A percentile compares a stretch with the other conserved stretches of the same genome.
Conservation (phyloP, 768 basidiomycete species). For the Pholiota molesta region DNA sequence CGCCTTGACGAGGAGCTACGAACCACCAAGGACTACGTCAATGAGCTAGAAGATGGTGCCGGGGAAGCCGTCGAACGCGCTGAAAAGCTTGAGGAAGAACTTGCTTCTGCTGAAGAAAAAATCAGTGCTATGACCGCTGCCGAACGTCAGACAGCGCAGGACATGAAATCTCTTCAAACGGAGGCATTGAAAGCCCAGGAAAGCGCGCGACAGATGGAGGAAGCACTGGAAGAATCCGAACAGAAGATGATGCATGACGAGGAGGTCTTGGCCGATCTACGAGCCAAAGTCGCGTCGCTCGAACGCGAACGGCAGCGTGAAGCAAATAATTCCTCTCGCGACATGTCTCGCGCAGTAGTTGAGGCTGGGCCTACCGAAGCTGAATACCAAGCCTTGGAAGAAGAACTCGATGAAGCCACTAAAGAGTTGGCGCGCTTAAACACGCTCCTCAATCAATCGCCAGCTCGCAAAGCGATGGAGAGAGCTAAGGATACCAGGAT, state of each 20-base stretch:
- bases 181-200: slow-evolving; percentile 57
- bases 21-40: slow-evolving; percentile 50
- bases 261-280: slow-evolving; percentile 52
- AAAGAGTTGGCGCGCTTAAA: slow-evolving; percentile 73
- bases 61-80: slow-evolving; percentile 52
- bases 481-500: slow-evolving; percentile 77
- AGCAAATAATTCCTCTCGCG: slow-evolving; percentile 26
- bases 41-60: slow-evolving; percentile 67
- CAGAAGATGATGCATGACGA: slow-evolving; percentile 69
- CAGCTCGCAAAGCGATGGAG: slow-evolving; percentile 76
- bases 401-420: slow-evolving; percentile 77
- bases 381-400: slow-evolving; percentile 70
- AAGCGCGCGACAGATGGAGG: slow-evolving; percentile 69
- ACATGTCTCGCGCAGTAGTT: slow-evolving; percentile 28
- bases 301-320: slow-evolving; percentile 57
- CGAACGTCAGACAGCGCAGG: slow-evolving; percentile 51
- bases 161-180: slow-evolving; percentile 52
- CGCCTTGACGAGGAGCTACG: slow-evolving; percentile 49
- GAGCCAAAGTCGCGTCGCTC: slow-evolving; percentile 50
- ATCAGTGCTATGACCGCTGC: slow-evolving; percentile 45
- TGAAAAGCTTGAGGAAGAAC: slow-evolving; percentile 58
- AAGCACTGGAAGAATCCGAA: slow-evolving; percentile 76
- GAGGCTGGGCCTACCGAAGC: slow-evolving; percentile 44
- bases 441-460: slow-evolving; percentile 70
- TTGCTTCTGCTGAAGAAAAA: slow-evolving; percentile 48